A percentile compares a stretch with the other conserved stretches of the same genome.
These are phyloP conservation scores for Tarenaya hassleriana DNA, from an alignment of 345 rosid species.

Conservation along the genomic window DNA sequence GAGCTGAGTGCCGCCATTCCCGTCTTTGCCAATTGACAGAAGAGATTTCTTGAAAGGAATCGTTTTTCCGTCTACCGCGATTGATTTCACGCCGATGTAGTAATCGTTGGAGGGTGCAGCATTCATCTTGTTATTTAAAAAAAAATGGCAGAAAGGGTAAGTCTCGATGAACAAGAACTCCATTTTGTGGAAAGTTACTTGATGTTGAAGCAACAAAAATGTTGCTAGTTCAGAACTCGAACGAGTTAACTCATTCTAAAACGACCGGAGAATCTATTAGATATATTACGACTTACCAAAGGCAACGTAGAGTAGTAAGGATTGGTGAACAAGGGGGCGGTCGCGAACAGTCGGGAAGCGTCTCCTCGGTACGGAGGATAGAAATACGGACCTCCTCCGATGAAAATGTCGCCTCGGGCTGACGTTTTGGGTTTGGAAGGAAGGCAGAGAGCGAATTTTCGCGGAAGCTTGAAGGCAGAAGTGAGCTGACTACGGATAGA, in stretches of 20 bases:
- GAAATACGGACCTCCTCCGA: conserved; percentile 32
- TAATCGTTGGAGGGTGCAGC: no score
- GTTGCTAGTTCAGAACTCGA: no score
- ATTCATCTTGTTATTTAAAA: no score
- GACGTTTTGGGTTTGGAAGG: conserved; percentile 10
- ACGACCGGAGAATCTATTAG: no score
- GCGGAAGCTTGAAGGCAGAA: conserved; percentile 20
- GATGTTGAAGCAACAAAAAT: no score
- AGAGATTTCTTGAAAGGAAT: no score
- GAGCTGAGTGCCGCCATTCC: conserved; percentile 46
- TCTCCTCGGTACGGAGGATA: conserved; percentile 15
- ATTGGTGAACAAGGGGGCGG: conserved; percentile 28
- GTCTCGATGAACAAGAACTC: no score
- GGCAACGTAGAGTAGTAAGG: no score
- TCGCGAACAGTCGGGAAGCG: conserved; percentile 18
- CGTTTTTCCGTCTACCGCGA: conserved; percentile 28
- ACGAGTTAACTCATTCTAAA: no score
- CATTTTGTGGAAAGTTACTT: conserved; percentile 19
- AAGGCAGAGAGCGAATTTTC: conserved; percentile 35
- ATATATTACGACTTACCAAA: no score
- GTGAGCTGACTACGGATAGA: conserved; percentile 22
- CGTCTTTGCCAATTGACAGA: conserved; percentile 29
- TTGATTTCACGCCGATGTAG: conserved; percentile 28
- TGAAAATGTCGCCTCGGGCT: conserved; percentile 14
- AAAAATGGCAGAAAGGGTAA: no score